Evolutionary conservation across 331 rosid species (phyloP), one percentile per base, ranked within the genome.

Genomic region (Rosa hybrid): DNA sequence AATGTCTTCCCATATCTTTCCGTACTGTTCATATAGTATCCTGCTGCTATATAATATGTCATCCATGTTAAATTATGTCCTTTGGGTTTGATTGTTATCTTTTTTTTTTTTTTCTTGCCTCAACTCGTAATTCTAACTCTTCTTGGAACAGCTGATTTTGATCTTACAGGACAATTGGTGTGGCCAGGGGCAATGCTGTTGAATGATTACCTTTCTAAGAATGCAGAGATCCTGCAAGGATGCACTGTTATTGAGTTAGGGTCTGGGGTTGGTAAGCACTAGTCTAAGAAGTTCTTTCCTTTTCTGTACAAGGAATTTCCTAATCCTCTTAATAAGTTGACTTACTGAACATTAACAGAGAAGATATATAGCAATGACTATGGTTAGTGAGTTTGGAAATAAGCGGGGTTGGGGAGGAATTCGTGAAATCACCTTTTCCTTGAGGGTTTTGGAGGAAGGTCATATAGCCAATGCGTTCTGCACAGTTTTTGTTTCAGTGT

Each of bases 141-240:
- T 84, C 73, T 85, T 54, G 86, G 42, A 78, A 85, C 92, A 92
- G 98, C 98, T 75, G 98, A 94, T 87, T 94, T 91, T 86, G 98
- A 94, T 89, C 85, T 92, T 86, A 94, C 98, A 14, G 98, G 98
- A 74, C 98, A 94, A 67, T 72, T 94, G 89, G 98, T 94, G 9
- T 94, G 98, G 98, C 98, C 98, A 8, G 98, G 98, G 75, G 98
- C 98, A 74, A 88, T 91, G 90, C 81, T 94, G 75, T 44, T 94
- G 81, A 94, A 94, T 80, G 94, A 92, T 81, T 92, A 88, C 87
- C 90, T 94, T 64, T 91, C 97, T 53, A 82, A 87, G 73, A 88
- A 90, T 82, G 83, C 81, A 45, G 89, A 87, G 49, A 60, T 92
- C 76, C 91, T 92, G 62, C 87, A 72, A 82, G 97, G 91, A 67